phyloP scores from a whole-genome alignment of 2,329 filamentous ascomycete genomes.

The Fusarium pseudoanthophilum region DNA sequence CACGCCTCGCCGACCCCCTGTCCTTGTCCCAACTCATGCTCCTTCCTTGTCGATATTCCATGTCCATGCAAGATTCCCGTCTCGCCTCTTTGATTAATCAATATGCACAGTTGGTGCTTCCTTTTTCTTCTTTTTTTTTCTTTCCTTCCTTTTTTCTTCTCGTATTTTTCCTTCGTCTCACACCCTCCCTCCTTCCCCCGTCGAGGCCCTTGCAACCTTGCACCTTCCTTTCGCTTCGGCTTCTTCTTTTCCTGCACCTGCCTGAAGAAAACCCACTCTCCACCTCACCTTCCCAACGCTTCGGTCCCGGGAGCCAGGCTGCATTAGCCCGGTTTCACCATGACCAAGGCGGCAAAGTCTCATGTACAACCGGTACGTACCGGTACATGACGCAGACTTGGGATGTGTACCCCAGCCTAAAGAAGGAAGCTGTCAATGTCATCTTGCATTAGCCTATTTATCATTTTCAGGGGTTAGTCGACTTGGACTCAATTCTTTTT shows the following conservation, averaged over 20 bases:
- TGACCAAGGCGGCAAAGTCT: constrained; percentile 1
- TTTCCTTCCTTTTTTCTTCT: constrained; percentile 9
- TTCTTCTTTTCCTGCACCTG: constrained; percentile 3
- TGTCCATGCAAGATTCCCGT: constrained; percentile 39
- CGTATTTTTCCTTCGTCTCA: background rate
- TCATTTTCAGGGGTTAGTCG: background rate
- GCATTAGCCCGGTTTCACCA: constrained; percentile 43
- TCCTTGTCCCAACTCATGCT: background rate
- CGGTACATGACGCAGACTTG: constrained; percentile 14
- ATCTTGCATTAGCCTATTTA: constrained; percentile 41
- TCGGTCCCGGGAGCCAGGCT: constrained; percentile 42
- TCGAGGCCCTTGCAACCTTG: background rate
- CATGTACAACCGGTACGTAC: constrained; percentile 19
- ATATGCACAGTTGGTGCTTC: background rate
- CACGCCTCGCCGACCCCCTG: constrained; percentile 1
- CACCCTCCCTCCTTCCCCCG: background rate
- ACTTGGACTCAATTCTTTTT: background rate
- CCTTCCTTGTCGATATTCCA: constrained; percentile 17
- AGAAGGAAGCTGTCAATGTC: constrained; percentile 41
- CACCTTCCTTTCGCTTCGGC: background rate
- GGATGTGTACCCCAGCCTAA: constrained; percentile 27
- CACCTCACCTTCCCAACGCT: constrained; percentile 41
- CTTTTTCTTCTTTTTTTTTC: background rate
- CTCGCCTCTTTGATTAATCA: constrained; percentile 25
- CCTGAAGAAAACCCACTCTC: constrained; percentile 6